Conservation (phyloP, 768 basidiomycete genomes). For the Podaxis mareebaensis region DNA sequence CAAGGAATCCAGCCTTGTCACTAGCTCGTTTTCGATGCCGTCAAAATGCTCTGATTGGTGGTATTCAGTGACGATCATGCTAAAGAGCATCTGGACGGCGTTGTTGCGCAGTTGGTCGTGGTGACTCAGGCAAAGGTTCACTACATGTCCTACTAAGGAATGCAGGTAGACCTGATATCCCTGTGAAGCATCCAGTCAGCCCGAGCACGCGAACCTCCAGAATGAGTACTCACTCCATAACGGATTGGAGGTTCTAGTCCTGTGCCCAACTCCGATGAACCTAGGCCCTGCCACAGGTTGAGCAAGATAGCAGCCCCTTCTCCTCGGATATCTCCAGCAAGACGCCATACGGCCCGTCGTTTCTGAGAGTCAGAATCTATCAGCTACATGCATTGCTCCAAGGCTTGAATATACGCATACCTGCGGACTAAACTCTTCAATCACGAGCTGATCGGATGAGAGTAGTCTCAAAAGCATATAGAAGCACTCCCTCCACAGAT, state of each 20-base stretch:
- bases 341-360: slow-evolving; percentile 92
- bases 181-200: slow-evolving; percentile 35
- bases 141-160: slow-evolving; percentile 83
- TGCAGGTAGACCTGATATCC: slow-evolving; percentile 85
- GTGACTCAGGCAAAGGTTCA: slow-evolving; percentile 91
- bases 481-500: slow-evolving; percentile 81
- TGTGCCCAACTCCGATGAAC: slow-evolving; percentile 65
- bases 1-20: slow-evolving; percentile 85
- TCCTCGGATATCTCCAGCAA: slow-evolving; percentile 94
- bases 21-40: slow-evolving; percentile 88
- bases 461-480: slow-evolving; percentile 81
- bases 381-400: neutral
- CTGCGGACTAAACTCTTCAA: slow-evolving; percentile 95
- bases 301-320: slow-evolving; percentile 83
- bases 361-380: slow-evolving; percentile 50
- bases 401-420: slow-evolving; percentile 36
- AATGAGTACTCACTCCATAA: slow-evolving; percentile 59
- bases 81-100: slow-evolving; percentile 90
- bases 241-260: slow-evolving; percentile 55
- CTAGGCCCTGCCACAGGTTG: slow-evolving; percentile 84
- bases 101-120: slow-evolving; percentile 90
- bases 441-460: slow-evolving; percentile 87
- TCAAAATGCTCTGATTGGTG: slow-evolving; percentile 83
- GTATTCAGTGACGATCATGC: slow-evolving; percentile 94
- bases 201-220: neutral